Evolutionary conservation across 345 rosid species (phyloP).

Genomic region (Arabidopsis arenosa): DNA sequence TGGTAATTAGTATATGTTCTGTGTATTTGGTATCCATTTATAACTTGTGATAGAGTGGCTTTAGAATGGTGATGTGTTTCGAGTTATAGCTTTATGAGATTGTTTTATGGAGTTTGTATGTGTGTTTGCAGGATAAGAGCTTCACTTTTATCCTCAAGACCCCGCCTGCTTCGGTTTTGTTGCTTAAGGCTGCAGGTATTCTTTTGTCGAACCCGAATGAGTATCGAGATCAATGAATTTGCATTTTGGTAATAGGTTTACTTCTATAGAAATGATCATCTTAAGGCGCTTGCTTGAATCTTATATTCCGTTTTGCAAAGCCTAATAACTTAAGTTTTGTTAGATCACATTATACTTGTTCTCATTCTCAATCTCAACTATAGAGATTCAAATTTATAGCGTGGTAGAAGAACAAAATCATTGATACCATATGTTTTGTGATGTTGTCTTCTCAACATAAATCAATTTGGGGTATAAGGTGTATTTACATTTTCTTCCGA

Average conservation of each 20-base stretch:
- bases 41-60: background rate
- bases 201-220: constrained; percentile 7
- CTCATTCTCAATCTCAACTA: constrained; percentile 14
- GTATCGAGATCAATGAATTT: background rate
- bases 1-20: background rate
- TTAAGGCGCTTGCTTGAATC: background rate
- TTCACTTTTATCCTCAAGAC: constrained; percentile 95
- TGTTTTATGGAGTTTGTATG: constrained; percentile 11
- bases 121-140: constrained; percentile 79
- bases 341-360: constrained; percentile 4
- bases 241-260: background rate
- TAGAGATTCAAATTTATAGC: background rate
- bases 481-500: background rate
- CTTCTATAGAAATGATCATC: background rate
- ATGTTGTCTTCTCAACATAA: background rate
- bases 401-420: background rate
- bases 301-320: background rate
- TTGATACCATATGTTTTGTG: background rate
- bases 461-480: background rate
- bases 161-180: constrained; percentile 93
- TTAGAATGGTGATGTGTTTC: background rate
- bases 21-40: background rate
- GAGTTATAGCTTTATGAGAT: background rate
- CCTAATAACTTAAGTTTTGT: background rate
- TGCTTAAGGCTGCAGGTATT: constrained; percentile 93